Evolutionary conservation across 2,329 filamentous ascomycete species (phyloP).

Genomic region (Cytospora chrysosperma): DNA sequence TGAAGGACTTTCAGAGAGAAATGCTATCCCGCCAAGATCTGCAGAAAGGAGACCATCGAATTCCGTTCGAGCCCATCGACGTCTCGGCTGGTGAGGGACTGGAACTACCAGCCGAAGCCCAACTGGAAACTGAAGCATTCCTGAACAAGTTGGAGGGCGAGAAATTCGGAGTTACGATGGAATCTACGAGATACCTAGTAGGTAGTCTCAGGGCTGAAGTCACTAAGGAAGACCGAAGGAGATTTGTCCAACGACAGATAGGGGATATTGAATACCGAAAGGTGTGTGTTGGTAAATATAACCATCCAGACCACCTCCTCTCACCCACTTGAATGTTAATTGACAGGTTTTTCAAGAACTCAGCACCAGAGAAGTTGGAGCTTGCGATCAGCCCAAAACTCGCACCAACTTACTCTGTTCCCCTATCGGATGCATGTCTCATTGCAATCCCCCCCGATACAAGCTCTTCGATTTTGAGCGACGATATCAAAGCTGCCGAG

Average conservation of each 20-base stretch:
- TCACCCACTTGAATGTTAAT: neutral
- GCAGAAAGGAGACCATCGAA: conserved; percentile 25
- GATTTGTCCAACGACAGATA: conserved; percentile 16
- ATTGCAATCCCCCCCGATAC: conserved; percentile 28
- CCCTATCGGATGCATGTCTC: conserved; percentile 24
- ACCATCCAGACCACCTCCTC: rapidly evolving
- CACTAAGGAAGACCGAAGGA: conserved; percentile 24
- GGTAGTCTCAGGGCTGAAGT: conserved; percentile 25
- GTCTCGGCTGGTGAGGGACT: conserved; percentile 29
- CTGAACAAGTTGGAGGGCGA: conserved; percentile 26
- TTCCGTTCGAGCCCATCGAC: conserved; percentile 30
- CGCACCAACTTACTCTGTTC: conserved; percentile 21
- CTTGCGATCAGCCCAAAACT: conserved; percentile 29
- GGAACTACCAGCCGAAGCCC: conserved; percentile 25
- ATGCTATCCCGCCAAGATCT: conserved; percentile 21
- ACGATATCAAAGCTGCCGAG: conserved; percentile 29
- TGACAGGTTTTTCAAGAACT: conserved; percentile 18
- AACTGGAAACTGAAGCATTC: conserved; percentile 5
- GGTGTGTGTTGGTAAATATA: conserved; percentile 22
- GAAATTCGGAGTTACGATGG: conserved; percentile 27
- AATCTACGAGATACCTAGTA: conserved; percentile 25
- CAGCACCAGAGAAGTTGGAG: conserved; percentile 26
- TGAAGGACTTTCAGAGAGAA: conserved; percentile 23
- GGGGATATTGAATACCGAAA: conserved; percentile 24
- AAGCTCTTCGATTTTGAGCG: conserved; percentile 26